phyloP scores from a whole-genome alignment of 192 early-diverging fungal species.

The Diversispora epigaea region DNA sequence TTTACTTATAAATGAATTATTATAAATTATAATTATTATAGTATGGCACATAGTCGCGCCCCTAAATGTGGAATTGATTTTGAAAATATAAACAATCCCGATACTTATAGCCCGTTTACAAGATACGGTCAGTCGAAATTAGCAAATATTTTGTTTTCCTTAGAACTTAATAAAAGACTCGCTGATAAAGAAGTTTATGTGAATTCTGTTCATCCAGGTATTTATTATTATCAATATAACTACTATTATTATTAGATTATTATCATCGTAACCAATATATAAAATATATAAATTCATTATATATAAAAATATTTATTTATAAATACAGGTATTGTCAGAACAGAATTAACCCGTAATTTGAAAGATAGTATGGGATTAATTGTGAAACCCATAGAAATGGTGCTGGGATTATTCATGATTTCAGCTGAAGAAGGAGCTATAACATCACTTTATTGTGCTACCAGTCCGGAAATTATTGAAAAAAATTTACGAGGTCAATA shows the following conservation, averaged over 20 bases:
- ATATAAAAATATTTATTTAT: background rate
- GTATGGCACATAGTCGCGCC: constrained; percentile 36
- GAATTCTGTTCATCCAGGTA: constrained; percentile 54
- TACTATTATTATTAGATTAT: background rate
- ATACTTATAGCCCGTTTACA: constrained; percentile 34
- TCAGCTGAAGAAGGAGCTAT: constrained; percentile 46
- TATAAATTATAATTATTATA: constrained; percentile 42
- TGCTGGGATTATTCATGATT: constrained; percentile 9
- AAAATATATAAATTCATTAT: too few relatives aligned
- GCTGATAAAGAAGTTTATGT: constrained; percentile 36
- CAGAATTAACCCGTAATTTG: background rate
- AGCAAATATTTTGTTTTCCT: constrained; percentile 53
- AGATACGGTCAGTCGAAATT: constrained; percentile 58
- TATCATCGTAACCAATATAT: background rate
- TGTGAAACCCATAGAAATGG: background rate
- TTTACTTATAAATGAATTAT: constrained; percentile 17
- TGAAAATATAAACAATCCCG: constrained; percentile 40
- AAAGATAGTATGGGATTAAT: background rate
- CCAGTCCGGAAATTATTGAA: constrained; percentile 52
- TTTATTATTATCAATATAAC: background rate
- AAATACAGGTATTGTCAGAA: background rate
- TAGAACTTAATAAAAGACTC: constrained; percentile 44
- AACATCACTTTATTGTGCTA: constrained; percentile 49
- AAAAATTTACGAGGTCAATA: constrained; percentile 39
- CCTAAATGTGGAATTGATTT: constrained; percentile 44